phyloP scores from a whole-genome alignment of 208 protist species.

The Crithidia thermophila region DNA sequence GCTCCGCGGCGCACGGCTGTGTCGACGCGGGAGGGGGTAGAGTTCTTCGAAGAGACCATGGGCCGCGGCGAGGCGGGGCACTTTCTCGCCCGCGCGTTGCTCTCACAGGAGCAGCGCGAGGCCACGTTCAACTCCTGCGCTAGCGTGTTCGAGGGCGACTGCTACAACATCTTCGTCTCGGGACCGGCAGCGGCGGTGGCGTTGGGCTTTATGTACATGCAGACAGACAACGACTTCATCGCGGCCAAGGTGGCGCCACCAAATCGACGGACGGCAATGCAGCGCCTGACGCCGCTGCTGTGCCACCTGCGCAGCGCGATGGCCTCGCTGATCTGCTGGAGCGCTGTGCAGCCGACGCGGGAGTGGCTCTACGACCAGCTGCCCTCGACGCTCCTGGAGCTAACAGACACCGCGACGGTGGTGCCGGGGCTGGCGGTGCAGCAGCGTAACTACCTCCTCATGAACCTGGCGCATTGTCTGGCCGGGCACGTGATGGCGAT shows the following conservation, averaged over 20 bases:
- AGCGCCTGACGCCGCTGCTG: constrained; percentile 70
- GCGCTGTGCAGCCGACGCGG: constrained; percentile 45
- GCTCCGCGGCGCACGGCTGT: constrained; percentile 49
- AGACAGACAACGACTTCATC: constrained; percentile 59
- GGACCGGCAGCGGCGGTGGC: constrained; percentile 72
- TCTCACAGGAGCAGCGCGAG: constrained; percentile 50
- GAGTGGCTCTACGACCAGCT: constrained; percentile 57
- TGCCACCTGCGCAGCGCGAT: constrained; percentile 81
- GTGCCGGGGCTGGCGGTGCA: constrained; percentile 37
- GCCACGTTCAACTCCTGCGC: constrained; percentile 56
- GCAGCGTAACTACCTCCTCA: constrained; percentile 76
- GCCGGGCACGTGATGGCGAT: constrained; percentile 71
- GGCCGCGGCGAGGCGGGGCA: constrained; percentile 49
- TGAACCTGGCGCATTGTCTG: constrained; percentile 81
- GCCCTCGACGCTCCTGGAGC: constrained; percentile 46
- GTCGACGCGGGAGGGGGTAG: constrained; percentile 53
- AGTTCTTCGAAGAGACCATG: constrained; percentile 58
- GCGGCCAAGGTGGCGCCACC: constrained; percentile 53
- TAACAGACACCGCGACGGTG: neutral
- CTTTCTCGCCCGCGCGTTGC: constrained; percentile 62
- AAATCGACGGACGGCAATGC: constrained; percentile 55
- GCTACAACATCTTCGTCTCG: constrained; percentile 76
- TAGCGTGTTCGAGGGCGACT: constrained; percentile 73
- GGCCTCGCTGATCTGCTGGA: constrained; percentile 71
- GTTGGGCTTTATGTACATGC: constrained; percentile 78